These are phyloP conservation scores for Tuber borchii DNA, from an alignment of 495 filamentous ascomycete genomes.

Conservation along the genomic window DNA sequence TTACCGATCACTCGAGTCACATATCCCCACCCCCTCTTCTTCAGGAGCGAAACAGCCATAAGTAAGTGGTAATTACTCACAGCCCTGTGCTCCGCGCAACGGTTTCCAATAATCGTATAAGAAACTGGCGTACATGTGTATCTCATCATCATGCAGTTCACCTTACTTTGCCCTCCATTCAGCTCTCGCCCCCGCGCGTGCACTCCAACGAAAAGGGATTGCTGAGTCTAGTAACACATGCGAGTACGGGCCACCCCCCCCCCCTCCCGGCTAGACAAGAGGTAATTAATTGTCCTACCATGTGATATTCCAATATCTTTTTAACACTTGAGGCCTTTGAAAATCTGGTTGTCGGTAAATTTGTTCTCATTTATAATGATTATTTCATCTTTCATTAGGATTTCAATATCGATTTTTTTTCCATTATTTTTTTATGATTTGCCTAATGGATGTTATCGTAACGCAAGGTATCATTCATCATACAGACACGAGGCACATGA, in stretches of 20 bases:
- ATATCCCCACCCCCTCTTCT: neutral
- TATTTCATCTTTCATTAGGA: neutral
- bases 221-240: neutral
- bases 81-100: neutral
- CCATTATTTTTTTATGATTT: neutral
- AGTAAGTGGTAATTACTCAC: neutral
- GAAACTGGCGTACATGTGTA: neutral
- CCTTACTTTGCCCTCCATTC: neutral
- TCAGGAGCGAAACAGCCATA: neutral
- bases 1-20: neutral
- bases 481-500: conserved; percentile 2
- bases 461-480: neutral
- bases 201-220: neutral
- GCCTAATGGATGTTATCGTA: neutral
- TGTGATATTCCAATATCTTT: neutral
- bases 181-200: neutral
- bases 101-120: neutral
- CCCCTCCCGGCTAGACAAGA: neutral
- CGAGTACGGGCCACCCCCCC: neutral
- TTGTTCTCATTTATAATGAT: neutral
- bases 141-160: too few relatives aligned
- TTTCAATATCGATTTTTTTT: neutral
- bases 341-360: neutral
- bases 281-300: neutral
- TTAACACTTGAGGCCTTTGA: neutral